Evolutionary conservation across 371 early-diverging fungal genomes (phyloP).

Genomic region (Apophysomyces trapeziformis): DNA sequence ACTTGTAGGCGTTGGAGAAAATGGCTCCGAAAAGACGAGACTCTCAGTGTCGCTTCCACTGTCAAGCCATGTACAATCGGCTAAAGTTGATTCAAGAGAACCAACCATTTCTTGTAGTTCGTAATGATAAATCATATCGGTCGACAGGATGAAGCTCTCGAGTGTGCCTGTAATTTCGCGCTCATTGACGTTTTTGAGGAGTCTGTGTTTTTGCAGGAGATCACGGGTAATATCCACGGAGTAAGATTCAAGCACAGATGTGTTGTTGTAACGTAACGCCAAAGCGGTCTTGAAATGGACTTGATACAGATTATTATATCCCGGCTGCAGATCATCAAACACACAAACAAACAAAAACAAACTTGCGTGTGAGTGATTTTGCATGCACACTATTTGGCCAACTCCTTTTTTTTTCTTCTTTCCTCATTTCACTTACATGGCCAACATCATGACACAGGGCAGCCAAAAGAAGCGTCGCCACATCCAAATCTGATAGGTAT

Average conservation of each 20-base stretch:
- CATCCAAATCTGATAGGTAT: slow-evolving; percentile 68
- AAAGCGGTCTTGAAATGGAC: slow-evolving; percentile 77
- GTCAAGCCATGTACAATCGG: slow-evolving; percentile 7
- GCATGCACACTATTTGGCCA: slow-evolving; percentile 4
- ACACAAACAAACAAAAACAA: slow-evolving; percentile 17
- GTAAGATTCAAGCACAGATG: slow-evolving; percentile 79
- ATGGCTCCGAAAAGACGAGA: slow-evolving; percentile 6
- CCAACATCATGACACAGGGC: slow-evolving; percentile 92
- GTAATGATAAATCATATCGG: slow-evolving; percentile 27
- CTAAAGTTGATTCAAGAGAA: slow-evolving; percentile 11
- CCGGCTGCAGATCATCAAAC: slow-evolving; percentile 60
- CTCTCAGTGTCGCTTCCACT: background rate
- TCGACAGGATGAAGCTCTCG: slow-evolving; percentile 25
- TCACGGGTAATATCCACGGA: slow-evolving; percentile 69
- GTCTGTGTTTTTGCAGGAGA: slow-evolving; percentile 62
- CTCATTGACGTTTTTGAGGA: slow-evolving; percentile 43
- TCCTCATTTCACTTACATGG: slow-evolving; percentile 69
- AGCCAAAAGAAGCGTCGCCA: slow-evolving; percentile 75
- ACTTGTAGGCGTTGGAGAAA: background rate
- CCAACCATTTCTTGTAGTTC: slow-evolving; percentile 23
- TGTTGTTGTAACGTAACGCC: slow-evolving; percentile 64
- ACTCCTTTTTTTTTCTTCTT: slow-evolving; percentile 18
- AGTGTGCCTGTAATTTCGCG: slow-evolving; percentile 8
- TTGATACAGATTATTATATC: slow-evolving; percentile 85
- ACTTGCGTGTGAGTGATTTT: background rate